These are phyloP conservation scores for Candida ipomoeae DNA, from an alignment of 805 yeast species.

Conservation along the genomic window DNA sequence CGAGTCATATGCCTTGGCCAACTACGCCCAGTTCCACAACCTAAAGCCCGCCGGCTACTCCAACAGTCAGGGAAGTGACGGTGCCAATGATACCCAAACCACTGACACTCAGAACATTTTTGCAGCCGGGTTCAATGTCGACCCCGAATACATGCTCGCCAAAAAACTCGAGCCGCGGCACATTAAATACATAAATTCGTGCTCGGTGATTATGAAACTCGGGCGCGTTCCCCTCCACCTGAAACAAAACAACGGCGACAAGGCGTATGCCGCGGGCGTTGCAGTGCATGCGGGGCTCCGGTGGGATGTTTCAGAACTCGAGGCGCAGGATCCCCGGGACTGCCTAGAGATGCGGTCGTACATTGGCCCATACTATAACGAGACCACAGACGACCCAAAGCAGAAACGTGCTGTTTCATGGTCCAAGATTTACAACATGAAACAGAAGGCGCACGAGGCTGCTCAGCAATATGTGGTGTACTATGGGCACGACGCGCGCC, in stretches of 20 bases:
- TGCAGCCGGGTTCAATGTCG: constrained; percentile 22
- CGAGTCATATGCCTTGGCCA: constrained; percentile 65
- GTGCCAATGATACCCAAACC: too few relatives aligned
- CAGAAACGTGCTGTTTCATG: constrained; percentile 43
- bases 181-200: constrained; percentile 52
- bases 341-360: constrained; percentile 68
- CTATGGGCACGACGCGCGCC: constrained; percentile 86
- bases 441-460: constrained; percentile 33
- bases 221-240: constrained; percentile 54
- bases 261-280: constrained; percentile 31
- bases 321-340: constrained; percentile 58
- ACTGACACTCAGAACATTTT: background rate
- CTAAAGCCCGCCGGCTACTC: constrained; percentile 19
- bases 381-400: constrained; percentile 48
- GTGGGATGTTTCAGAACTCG: constrained; percentile 54
- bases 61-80: too few relatives aligned
- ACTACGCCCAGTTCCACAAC: constrained; percentile 60
- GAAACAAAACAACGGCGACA: constrained; percentile 27
- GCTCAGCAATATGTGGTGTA: constrained; percentile 45
- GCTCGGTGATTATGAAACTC: constrained; percentile 60
- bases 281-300: constrained; percentile 84
- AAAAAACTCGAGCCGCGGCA: constrained; percentile 56
- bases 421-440: constrained; percentile 53
- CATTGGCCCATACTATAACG: constrained; percentile 58
- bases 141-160: constrained; percentile 45